These are phyloP conservation scores for Asterella californica DNA, from an alignment of 225 moss, liverwort and hornwort species.

Conservation along the genomic window DNA sequence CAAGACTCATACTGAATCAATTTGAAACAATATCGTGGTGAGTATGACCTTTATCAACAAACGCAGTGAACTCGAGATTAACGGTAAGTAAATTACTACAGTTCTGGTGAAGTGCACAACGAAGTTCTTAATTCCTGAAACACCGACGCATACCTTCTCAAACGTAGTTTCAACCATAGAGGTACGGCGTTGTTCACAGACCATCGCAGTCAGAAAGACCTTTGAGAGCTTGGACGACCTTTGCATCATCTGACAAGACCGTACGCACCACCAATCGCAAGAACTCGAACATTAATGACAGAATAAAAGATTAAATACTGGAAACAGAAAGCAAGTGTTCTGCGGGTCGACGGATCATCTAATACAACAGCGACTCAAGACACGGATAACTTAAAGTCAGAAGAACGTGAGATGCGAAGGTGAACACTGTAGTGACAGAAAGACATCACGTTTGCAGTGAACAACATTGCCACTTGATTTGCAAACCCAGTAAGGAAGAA, in stretches of 20 bases:
- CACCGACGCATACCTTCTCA: conserved; percentile 53
- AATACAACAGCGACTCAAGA: not conserved
- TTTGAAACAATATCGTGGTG: too few species aligned
- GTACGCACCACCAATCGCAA: not conserved
- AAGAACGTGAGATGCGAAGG: not conserved
- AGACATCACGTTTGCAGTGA: not conserved
- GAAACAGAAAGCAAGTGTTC: not conserved
- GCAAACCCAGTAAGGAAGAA: not conserved
- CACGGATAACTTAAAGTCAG: not conserved
- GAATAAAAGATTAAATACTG: too few species aligned
- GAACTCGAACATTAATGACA: not conserved
- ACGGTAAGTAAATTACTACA: too few species aligned
- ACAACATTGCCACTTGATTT: not conserved
- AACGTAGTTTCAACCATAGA: conserved; percentile 81
- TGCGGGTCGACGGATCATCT: not conserved
- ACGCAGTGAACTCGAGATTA: too few species aligned
- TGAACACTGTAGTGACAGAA: not conserved
- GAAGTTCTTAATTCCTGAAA: not conserved
- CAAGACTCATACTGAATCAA: too few species aligned
- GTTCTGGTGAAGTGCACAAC: too few species aligned
- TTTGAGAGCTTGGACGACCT: conserved; percentile 71
- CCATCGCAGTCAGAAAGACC: conserved; percentile 87
- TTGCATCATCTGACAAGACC: conserved; percentile 63
- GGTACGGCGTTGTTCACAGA: conserved; percentile 67
- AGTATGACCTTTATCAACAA: too few species aligned